Base-by-base conservation (phyloP, 768 basidiomycete species). In the Lepiota subincarnata region DNA sequence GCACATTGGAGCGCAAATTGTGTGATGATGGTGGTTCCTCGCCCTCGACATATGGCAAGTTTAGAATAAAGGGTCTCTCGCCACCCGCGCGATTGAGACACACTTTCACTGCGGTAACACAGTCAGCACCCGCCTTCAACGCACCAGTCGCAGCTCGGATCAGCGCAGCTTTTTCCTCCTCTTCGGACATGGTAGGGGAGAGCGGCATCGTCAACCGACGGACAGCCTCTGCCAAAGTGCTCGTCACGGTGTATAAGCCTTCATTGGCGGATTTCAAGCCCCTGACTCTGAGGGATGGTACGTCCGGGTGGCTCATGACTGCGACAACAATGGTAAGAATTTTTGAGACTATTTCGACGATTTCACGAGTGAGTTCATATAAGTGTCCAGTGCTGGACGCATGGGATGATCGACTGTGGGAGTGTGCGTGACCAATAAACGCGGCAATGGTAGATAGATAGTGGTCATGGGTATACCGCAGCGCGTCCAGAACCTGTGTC, bases 391-490 rank as follows among this genome's bases (percentile, higher is more conserved):
- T 95, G 56, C 87, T 92, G 4, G 92, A 91, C 0, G 96, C 92
- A 68, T 98, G 95, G 24, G 91, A 91, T 37, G 82, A 77, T 41
- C 91, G 85, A 18, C 90, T 86, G 74, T 98, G 91, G 13, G 91
- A 90, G 62, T 98, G 96, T 1, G 93, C 90, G 65, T 98, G 94
- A 1, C 95, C 96, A 61, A 99, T 97, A 67, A 99, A 94, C 5
- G 95, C 96, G 18, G 97, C 95, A 64, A 97, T 92, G 16, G 92
- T 90, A 4, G 92, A 96, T 10, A 98, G 76, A 62, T 95, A 89
- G 45, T 87, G 82, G 64, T 97, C 94, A 65, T 97, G 93, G 12
- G 90, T 90, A 57, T 75, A 70, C n/a, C 87, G 83, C 41, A 97
- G 77, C 6, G 86, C 83, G 54, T 87, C 86, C 68, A 88, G 76